Conservation (phyloP, 2,329 filamentous ascomycete species). For the Fusarium sarcochroum region DNA sequence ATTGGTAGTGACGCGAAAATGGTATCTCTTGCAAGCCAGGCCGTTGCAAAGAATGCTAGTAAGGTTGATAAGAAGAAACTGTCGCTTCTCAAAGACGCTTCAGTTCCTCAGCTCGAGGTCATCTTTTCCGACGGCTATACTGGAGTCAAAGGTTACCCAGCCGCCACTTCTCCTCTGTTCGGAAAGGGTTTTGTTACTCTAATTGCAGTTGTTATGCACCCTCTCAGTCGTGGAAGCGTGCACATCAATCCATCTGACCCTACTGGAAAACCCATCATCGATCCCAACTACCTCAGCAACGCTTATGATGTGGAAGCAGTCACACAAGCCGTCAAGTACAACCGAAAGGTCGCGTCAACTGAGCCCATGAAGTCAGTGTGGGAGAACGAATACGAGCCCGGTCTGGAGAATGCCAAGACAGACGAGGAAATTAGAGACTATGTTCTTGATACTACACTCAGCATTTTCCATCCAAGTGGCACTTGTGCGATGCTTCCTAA, state of each 20-base stretch:
- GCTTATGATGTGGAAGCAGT: constrained; percentile 52
- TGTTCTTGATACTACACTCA: constrained; percentile 36
- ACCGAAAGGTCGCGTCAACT: constrained; percentile 50
- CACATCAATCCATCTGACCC: constrained; percentile 41
- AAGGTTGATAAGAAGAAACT: constrained; percentile 58
- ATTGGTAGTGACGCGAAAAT: constrained; percentile 31
- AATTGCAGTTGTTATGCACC: constrained; percentile 72
- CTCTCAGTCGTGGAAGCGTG: constrained; percentile 58
- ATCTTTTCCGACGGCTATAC: constrained; percentile 52
- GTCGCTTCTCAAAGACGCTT: constrained; percentile 52
- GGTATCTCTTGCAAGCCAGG: constrained; percentile 37
- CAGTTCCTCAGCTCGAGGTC: constrained; percentile 48
- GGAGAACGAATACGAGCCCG: constrained; percentile 54
- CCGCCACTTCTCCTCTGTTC: constrained; percentile 42
- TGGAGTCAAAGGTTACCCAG: constrained; percentile 49
- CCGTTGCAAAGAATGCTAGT: constrained; percentile 47
- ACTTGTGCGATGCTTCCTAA: constrained; percentile 63
- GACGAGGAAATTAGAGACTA: constrained; percentile 37
- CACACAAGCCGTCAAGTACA: constrained; percentile 51
- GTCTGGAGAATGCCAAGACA: constrained; percentile 33
- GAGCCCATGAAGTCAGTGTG: constrained; percentile 52
- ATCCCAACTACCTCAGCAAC: constrained; percentile 47
- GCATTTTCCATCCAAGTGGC: constrained; percentile 57
- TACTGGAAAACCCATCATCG: constrained; percentile 40
- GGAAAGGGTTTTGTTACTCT: constrained; percentile 59